Evolutionary conservation across 148 eudicot genomes (phyloP).

Genomic region (Dianthus caryophyllus): DNA sequence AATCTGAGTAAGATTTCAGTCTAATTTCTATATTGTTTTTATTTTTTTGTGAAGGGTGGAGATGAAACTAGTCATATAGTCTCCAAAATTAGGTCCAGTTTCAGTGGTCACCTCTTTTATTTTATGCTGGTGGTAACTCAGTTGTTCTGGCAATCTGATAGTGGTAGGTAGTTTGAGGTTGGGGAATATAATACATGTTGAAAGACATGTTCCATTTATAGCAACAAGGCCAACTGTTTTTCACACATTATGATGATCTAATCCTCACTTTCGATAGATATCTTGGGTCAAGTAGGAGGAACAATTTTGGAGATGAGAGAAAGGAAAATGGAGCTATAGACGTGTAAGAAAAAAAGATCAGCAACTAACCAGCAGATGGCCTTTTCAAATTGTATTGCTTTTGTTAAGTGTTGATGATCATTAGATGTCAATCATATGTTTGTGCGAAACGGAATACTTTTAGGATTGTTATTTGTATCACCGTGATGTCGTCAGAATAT

Average conservation of each 20-base stretch:
- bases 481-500: neutral
- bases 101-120: conserved; percentile 1
- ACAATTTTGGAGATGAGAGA: neutral
- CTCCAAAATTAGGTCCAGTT: neutral
- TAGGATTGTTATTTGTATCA: neutral
- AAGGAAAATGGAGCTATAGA: neutral
- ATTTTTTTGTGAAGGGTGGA: neutral
- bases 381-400: neutral
- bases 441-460: neutral
- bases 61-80: neutral
- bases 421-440: neutral
- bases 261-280: neutral
- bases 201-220: neutral
- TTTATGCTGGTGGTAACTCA: neutral
- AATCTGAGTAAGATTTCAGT: conserved; percentile 77
- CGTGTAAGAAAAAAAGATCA: neutral
- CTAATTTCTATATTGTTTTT: neutral
- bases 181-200: neutral
- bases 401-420: neutral
- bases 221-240: neutral
- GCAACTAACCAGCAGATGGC: neutral
- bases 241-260: neutral
- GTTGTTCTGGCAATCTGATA: neutral
- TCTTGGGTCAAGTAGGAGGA: neutral
- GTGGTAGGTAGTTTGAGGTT: neutral